A percentile compares a stretch with the other conserved stretches of the same genome.
Evolutionary conservation across 73 alveolate genomes (phyloP).

Genomic region (Symbiodinium pilosum): DNA sequence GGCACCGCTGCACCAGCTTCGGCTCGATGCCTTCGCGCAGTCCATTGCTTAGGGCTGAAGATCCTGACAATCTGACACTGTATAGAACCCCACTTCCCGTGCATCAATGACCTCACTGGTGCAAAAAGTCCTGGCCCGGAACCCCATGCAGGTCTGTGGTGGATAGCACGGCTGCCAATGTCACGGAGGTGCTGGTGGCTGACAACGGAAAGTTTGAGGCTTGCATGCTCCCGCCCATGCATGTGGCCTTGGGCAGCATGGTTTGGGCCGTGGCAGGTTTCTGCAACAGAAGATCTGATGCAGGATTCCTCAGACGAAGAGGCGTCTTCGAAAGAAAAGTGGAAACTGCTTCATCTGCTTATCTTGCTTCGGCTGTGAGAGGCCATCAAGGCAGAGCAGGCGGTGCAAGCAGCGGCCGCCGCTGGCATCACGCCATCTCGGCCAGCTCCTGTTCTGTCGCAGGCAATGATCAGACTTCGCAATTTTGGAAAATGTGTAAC

Average conservation of each 20-base stretch:
- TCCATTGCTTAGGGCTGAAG: background rate
- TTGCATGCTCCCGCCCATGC: background rate
- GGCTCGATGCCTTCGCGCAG: conserved; percentile 86
- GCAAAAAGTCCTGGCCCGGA: no score
- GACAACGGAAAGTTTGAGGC: conserved; percentile 92
- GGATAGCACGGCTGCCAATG: conserved; percentile 82
- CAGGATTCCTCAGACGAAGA: conserved; percentile 88
- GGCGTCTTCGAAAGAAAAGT: background rate
- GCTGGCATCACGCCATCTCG: conserved; percentile 16
- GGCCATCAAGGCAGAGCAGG: conserved; percentile 1
- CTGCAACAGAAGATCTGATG: conserved; percentile 43
- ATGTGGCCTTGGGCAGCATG: background rate
- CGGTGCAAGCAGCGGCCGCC: conserved; percentile 67
- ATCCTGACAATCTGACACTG: no score
- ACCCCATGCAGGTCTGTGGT: conserved; percentile 55
- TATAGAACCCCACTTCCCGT: background rate
- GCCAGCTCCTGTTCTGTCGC: conserved; percentile 43
- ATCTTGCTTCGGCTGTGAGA: no score
- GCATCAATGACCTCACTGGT: no score
- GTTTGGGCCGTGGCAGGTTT: background rate
- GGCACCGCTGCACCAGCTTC: conserved; percentile 71
- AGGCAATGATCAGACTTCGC: background rate
- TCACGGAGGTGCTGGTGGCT: conserved; percentile 76
- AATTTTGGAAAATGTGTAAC: no score
- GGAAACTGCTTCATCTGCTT: background rate